phyloP scores from a whole-genome alignment of 106 monocot genomes.

The Triglochin maritima region DNA sequence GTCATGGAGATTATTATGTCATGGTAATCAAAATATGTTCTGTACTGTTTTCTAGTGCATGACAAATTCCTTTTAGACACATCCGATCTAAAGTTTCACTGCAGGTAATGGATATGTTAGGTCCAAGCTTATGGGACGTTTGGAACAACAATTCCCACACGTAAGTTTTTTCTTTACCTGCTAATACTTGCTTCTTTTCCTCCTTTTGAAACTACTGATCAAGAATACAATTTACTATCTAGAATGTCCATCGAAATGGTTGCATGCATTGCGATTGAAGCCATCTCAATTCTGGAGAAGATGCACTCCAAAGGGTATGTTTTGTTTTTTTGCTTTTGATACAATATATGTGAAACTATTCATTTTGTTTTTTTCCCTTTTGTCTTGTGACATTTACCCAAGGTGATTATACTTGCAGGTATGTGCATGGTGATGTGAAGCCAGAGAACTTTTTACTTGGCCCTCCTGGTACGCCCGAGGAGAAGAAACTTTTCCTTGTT shows the following conservation, averaged over 20 bases:
- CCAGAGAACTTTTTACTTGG: slow-evolving; percentile 40
- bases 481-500: slow-evolving; percentile 33
- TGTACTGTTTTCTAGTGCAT: background rate
- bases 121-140: slow-evolving; percentile 71
- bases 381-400: background rate
- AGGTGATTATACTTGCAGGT: slow-evolving; percentile 4
- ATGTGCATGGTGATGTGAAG: slow-evolving; percentile 41
- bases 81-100: background rate
- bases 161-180: no score
- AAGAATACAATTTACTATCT: no score
- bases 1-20: slow-evolving; percentile 70
- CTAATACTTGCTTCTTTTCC: no score
- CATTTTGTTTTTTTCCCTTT: background rate
- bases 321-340: background rate
- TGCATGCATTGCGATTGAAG: slow-evolving; percentile 69
- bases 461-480: slow-evolving; percentile 20
- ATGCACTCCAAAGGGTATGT: slow-evolving; percentile 48
- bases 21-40: slow-evolving; percentile 30
- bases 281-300: slow-evolving; percentile 77
- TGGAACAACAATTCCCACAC: background rate
- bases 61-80: background rate
- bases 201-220: no score
- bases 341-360: background rate
- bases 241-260: slow-evolving; percentile 54
- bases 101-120: slow-evolving; percentile 82